phyloP scores from a whole-genome alignment of 2,329 filamentous ascomycete genomes.

The Didymella pomorum region DNA sequence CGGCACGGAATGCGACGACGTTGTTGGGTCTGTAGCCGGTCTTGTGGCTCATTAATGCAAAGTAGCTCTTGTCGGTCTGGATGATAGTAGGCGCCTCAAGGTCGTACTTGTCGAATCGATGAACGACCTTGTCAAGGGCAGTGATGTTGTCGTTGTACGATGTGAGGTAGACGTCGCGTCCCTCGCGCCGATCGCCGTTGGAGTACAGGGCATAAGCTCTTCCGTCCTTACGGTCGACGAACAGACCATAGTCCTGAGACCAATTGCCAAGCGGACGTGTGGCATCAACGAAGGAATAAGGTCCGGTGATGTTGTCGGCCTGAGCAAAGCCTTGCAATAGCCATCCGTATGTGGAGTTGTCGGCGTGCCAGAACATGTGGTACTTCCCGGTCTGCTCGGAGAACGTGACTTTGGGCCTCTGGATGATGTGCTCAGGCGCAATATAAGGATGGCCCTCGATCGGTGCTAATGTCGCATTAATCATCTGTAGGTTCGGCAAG shows the following conservation, averaged over 20 bases:
- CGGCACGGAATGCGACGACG: conserved; percentile 64
- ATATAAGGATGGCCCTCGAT: conserved; percentile 64
- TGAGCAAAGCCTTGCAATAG: conserved; percentile 66
- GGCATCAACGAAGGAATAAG: conserved; percentile 64
- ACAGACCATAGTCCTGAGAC: conserved; percentile 69
- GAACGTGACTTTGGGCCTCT: conserved; percentile 69
- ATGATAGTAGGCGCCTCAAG: conserved; percentile 68
- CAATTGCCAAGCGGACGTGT: conserved; percentile 66
- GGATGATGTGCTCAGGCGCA: conserved; percentile 65
- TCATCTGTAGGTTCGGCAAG: too few relatives aligned
- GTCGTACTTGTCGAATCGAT: conserved; percentile 67
- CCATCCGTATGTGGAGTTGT: conserved; percentile 64
- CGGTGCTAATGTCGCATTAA: conserved; percentile 50
- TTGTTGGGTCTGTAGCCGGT: conserved; percentile 70
- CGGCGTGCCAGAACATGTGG: conserved; percentile 70
- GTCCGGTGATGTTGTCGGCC: conserved; percentile 61
- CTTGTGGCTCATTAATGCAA: conserved; percentile 69
- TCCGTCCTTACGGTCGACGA: conserved; percentile 67
- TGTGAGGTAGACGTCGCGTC: conserved; percentile 65
- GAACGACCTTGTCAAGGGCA: conserved; percentile 60
- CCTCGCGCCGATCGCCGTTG: conserved; percentile 64
- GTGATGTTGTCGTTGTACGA: conserved; percentile 63
- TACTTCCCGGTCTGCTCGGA: conserved; percentile 64
- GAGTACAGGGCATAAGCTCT: conserved; percentile 66
- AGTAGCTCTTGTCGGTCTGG: conserved; percentile 68